Base-by-base conservation (phyloP, 768 basidiomycete genomes). In the Tricholoma saponaceum region DNA sequence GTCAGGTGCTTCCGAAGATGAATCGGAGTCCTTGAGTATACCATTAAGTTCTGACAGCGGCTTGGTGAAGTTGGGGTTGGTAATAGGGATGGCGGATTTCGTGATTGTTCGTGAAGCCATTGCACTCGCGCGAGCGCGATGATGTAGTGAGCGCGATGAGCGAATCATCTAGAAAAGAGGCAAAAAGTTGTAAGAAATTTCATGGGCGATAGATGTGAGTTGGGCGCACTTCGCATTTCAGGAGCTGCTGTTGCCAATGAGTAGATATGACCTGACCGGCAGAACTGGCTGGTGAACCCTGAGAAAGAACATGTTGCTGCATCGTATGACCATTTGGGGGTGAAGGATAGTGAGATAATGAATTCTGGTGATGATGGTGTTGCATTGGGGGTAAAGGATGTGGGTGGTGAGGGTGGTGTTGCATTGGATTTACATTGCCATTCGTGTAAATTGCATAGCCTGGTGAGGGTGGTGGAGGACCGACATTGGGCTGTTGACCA, bases 111-210 rank as follows among this genome's bases (percentile, higher is more conserved):
- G 85, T 18, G 92, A 89, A 33, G 94, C 92, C 82, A 98, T 88
- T 51, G 95, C 95, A 59, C 90, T 95, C n/a, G 93, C 89, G 50
- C 95, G 83, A 12, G 97, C 97, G 54, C 96, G 87, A 68, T 97
- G 95, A 70, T 98, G 95, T 0, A 94, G 92, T 2, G 91, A 89
- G 57, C 89, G 86, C 23, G 92, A 87, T 32, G 86, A 83, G 65
- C 96, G 87, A 60, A 90, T 84, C 76, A 92, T 85, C 92, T 95
- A 59, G 56, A 12, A 54, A 57, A 58, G 37, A 51, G 16, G 43
- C 59, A 37, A 60, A 64, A 63, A 64, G 63, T 59, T 62, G 64
- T 55, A 49, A 51, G 58, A 47, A 54, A 58, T 46, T 47, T 10
- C 56, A 61, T 51, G 56, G 18, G 47, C n/a, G 25, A 25, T 58